phyloP scores from a whole-genome alignment of 225 moss, liverwort and hornwort species.

The Climacium dendroides region DNA sequence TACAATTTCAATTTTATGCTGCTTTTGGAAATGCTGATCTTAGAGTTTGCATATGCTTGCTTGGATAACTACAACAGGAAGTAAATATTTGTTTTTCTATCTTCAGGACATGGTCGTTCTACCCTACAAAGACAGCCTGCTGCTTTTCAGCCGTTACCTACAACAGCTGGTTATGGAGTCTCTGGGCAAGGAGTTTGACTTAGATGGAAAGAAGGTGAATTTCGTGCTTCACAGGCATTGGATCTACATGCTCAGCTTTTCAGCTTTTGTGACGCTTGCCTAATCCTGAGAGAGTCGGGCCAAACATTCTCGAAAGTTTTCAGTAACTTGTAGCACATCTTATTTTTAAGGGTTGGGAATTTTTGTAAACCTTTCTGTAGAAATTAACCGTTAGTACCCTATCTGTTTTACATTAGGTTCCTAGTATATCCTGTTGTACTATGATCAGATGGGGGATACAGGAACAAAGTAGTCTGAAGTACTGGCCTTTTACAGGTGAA shows the following conservation, averaged over 20 bases:
- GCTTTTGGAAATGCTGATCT: background rate
- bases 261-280: background rate
- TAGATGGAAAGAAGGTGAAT: conserved; percentile 66
- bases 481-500: conserved; percentile 49
- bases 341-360: background rate
- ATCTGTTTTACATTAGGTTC: background rate
- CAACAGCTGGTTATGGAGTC: conserved; percentile 91
- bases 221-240: background rate
- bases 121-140: conserved; percentile 82
- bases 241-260: background rate
- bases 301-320: background rate
- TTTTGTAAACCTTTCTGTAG: background rate
- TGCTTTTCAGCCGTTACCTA: conserved; percentile 82
- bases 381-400: background rate
- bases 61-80: background rate
- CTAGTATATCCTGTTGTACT: background rate
- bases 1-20: background rate
- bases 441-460: background rate
- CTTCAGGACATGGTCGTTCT: conserved; percentile 81
- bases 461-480: background rate
- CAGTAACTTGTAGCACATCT: background rate
- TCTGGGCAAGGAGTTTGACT: conserved; percentile 75
- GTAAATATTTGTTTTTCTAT: background rate
- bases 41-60: background rate
- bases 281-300: background rate